Evolutionary conservation across 1,284 basidiomycete genomes (phyloP).

Genomic region (Abortiporus biennis): DNA sequence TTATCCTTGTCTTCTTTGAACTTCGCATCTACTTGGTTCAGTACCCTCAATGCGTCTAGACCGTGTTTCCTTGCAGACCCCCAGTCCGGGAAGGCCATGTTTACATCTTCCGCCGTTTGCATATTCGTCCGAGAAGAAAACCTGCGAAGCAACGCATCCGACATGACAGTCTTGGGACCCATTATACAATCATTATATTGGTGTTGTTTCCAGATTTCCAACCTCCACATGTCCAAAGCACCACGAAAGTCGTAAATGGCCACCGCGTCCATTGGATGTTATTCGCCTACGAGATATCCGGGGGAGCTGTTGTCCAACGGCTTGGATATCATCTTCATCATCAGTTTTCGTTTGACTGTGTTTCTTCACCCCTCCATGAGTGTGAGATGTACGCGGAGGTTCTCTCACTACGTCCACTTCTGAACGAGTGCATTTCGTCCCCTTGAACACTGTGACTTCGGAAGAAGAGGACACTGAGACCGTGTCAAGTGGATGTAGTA

Average conservation of each 20-base stretch:
- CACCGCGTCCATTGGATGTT: neutral
- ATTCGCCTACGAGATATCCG: neutral
- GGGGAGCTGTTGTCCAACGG: neutral
- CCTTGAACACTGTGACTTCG: too few relatives aligned
- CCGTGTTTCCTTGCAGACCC: neutral
- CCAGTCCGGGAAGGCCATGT: neutral
- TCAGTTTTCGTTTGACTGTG: too few relatives aligned
- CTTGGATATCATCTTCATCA: too few relatives aligned
- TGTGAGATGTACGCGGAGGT: too few relatives aligned
- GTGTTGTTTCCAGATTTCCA: neutral
- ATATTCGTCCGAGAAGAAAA: neutral
- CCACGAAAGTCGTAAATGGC: neutral
- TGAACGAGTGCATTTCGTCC: too few relatives aligned
- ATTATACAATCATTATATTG: neutral
- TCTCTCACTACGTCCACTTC: too few relatives aligned
- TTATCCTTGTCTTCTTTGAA: neutral
- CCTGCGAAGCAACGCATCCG: neutral
- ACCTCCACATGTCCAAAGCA: neutral
- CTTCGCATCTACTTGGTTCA: neutral
- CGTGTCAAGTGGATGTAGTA: too few relatives aligned
- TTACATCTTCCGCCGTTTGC: neutral
- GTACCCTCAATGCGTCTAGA: neutral
- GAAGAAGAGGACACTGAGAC: too few relatives aligned
- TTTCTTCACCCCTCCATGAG: too few relatives aligned
- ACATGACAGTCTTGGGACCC: neutral